Base-by-base conservation (phyloP, 2,329 filamentous ascomycete genomes). In the Phialocephala sp. region DNA sequence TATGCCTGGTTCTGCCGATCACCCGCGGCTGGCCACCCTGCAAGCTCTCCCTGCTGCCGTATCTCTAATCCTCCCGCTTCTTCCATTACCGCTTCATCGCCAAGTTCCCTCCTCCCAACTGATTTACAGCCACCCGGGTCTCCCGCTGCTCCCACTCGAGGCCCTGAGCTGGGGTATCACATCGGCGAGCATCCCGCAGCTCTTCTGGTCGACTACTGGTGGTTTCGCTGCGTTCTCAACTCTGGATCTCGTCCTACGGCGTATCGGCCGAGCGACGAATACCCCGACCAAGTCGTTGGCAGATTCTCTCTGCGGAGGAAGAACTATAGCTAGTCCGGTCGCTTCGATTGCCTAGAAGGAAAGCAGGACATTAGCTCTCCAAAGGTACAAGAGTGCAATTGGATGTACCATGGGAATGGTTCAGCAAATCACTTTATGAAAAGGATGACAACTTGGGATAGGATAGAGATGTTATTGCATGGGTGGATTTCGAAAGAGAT, bases 171-270 rank as follows among this genome's bases (percentile, higher is more conserved):
- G 18, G 54, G 27, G 39, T 60, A 8, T 24, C 62, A 60, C n/a
- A 11, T 60, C 57, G 20, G 56, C 0, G 55, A 60, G 37, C 20
- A 64, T 36, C 56, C 59, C 18, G 61, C 43, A 52, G 43, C 61
- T 59, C 56, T 64, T 64, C 56, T 59, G 45, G 55, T 59, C 56
- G 1, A 24, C 36, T 55, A 59, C 56, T 35, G n/a, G 55, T 66
- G 39, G 63, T 66, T 70, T 66, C 64, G 54, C 32, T 69, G 62
- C 37, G 57, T 71, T 69, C 59, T 66, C 57, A 60, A 68, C 55
- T 65, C 63, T 63, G 47, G 57, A 68, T 66, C 63, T 70, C 63
- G 65, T 71, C 59, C 54, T 67, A 52, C 64, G 45, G 62, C 60
- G 50, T 64, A 54, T 69, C 55, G 56, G 20, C 66, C 36, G 36